phyloP scores from a whole-genome alignment of 495 filamentous ascomycete genomes.

The Aspergillus nidulans region DNA sequence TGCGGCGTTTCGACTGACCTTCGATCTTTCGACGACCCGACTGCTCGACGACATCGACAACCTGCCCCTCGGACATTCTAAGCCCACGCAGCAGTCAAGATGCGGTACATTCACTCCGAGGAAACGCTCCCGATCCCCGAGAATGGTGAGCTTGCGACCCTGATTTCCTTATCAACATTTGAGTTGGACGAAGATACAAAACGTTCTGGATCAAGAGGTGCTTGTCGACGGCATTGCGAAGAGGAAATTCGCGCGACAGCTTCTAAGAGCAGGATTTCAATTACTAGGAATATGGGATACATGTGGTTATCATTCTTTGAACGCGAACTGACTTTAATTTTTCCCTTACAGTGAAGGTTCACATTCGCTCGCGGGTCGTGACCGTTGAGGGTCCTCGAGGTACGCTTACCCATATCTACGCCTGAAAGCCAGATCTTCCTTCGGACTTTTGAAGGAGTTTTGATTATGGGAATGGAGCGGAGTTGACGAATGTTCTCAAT shows the following conservation, averaged over 20 bases:
- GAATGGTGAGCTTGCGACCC: slow-evolving; percentile 69
- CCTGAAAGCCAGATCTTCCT: not conserved
- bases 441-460: not conserved
- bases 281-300: not conserved
- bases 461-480: not conserved
- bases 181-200: slow-evolving; percentile 3
- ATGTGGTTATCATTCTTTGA: slow-evolving; percentile 1
- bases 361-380: slow-evolving; percentile 91
- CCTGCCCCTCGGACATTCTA: slow-evolving; percentile 42
- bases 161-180: slow-evolving; percentile 9
- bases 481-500: slow-evolving; percentile 15
- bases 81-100: slow-evolving; percentile 60
- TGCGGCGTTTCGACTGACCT: slow-evolving; percentile 30
- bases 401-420: slow-evolving; percentile 28
- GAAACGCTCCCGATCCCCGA: slow-evolving; percentile 92
- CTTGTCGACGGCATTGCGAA: not conserved
- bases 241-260: not conserved
- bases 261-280: slow-evolving; percentile 2
- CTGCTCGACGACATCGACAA: slow-evolving; percentile 45
- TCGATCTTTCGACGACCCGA: slow-evolving; percentile 41
- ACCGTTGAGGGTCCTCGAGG: slow-evolving; percentile 94
- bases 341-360: slow-evolving; percentile 76
- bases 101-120: slow-evolving; percentile 97
- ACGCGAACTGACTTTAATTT: slow-evolving; percentile 27
- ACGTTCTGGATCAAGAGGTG: not conserved